Evolutionary conservation across 805 yeast species (phyloP).

Genomic region (Ogataea salicorniae): DNA sequence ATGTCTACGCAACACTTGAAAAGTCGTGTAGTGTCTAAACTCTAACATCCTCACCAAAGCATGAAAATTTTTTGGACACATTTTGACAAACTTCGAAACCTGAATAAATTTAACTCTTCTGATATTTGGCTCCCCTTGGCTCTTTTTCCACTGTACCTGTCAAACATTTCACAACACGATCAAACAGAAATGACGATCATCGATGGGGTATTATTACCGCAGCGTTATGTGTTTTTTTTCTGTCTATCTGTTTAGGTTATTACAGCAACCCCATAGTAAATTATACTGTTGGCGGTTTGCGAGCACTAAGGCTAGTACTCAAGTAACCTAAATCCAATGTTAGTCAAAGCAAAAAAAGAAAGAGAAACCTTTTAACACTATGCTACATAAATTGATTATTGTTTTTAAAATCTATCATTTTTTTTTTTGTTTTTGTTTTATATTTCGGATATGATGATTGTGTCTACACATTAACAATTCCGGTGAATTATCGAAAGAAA

Average conservation of each 20-base stretch:
- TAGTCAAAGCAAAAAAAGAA: no score
- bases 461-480: slow-evolving; percentile 30
- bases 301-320: slow-evolving; percentile 4
- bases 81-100: no score
- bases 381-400: not conserved
- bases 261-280: not conserved
- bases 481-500: slow-evolving; percentile 28
- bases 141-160: no score
- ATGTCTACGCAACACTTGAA: not conserved
- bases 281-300: not conserved
- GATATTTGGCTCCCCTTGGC: no score
- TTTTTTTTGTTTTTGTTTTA: not conserved
- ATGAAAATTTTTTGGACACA: no score
- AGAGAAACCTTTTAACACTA: not conserved
- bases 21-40: not conserved
- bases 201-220: no score
- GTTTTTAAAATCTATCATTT: not conserved
- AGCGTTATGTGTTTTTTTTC: no score
- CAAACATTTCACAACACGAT: no score
- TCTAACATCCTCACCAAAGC: no score
- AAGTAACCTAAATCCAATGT: not conserved
- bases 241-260: no score
- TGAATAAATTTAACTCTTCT: no score
- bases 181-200: no score
- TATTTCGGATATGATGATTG: slow-evolving; percentile 30